A percentile compares a stretch with the other conserved stretches of the same genome.
Conservation (phyloP, 805 yeast genomes). For the Candida insectalens region DNA sequence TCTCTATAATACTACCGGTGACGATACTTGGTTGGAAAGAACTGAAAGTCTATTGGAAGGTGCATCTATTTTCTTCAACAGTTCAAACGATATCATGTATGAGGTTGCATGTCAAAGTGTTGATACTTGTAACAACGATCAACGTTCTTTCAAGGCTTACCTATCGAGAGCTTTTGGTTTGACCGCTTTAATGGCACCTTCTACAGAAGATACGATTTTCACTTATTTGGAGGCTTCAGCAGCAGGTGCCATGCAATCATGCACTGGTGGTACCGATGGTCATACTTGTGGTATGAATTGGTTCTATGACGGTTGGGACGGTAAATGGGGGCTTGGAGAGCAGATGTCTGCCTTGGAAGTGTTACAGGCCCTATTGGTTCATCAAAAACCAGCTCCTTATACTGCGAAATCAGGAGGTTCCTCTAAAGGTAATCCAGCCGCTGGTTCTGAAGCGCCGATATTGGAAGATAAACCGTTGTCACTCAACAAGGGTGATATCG, state of each 20-base stretch:
- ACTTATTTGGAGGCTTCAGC: constrained; percentile 41
- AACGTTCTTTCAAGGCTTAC: constrained; percentile 86
- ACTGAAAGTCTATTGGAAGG: constrained; percentile 48
- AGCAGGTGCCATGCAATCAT: constrained; percentile 56
- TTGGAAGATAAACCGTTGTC: constrained; percentile 30
- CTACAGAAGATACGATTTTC: constrained; percentile 29
- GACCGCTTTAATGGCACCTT: constrained; percentile 66
- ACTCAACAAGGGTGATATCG: constrained; percentile 39
- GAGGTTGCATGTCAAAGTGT: constrained; percentile 78
- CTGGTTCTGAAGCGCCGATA: constrained; percentile 43
- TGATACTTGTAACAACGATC: constrained; percentile 69
- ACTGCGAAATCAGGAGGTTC: constrained; percentile 26
- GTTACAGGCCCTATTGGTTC: constrained; percentile 38
- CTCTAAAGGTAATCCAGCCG: constrained; percentile 47
- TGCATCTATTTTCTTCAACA: constrained; percentile 41
- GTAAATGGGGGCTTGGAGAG: constrained; percentile 65
- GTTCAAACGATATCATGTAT: constrained; percentile 43
- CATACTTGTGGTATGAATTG: constrained; percentile 72
- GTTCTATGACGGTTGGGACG: constrained; percentile 54
- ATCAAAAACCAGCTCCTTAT: constrained; percentile 40
- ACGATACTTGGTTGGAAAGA: constrained; percentile 56
- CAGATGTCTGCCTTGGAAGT: constrained; percentile 68
- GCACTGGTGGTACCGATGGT: constrained; percentile 67
- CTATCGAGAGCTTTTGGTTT: constrained; percentile 65
- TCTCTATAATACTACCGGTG: constrained; percentile 63